Evolutionary conservation across 2,329 filamentous ascomycete genomes (phyloP), one percentile per base, ranked within the genome.

Genomic region (Monosporascus sp.): DNA sequence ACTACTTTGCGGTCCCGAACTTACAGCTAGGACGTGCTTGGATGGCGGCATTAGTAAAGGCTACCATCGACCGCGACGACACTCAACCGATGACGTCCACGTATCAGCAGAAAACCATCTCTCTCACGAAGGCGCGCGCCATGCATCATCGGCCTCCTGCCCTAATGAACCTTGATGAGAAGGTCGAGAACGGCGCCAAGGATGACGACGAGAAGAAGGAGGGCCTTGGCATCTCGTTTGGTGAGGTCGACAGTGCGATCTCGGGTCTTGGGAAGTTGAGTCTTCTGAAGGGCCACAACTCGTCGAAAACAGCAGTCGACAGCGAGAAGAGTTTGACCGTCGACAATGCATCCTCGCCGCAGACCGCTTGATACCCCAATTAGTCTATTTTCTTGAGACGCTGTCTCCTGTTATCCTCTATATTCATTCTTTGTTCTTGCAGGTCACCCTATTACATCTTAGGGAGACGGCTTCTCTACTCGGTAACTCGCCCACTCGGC

Each of bases 11-110:
- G 5, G 91, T 97, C 22, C 92, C 95, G 50, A 96, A 88, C 63
- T 76, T 97, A 54, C 85, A 90, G 63, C 85, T 94, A 66, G 94
- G 94, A 17, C 85, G 94, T 14, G 76, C 95, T 41, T 99, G 94
- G 94, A 99, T 99, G 94, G 94, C 91, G 5, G 94, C 94, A 6
- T 76, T 99, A 50, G 96, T 99, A 90, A 99, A 99, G 74, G 94
- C 94, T 11, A 99, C 94, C 1, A 99, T 99, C 63, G 93, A 97
- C 67, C 87, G 93, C 56, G 94, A 99, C 62, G 85, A 88, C 64
- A 82, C 82, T 4, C 82, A 88, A 56, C 83, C 87, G 9, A 86
- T 96, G 55, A 91, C 90, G 20, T 94, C 89, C 3, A 96, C 91
- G 3, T 97, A 97, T 72, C 93, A 96, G 67, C 92, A 97, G 68